A percentile compares a stretch with the other conserved stretches of the same genome.
These are phyloP conservation scores for Lentinula sp. DNA, from an alignment of 768 basidiomycete genomes.

Conservation along the genomic window DNA sequence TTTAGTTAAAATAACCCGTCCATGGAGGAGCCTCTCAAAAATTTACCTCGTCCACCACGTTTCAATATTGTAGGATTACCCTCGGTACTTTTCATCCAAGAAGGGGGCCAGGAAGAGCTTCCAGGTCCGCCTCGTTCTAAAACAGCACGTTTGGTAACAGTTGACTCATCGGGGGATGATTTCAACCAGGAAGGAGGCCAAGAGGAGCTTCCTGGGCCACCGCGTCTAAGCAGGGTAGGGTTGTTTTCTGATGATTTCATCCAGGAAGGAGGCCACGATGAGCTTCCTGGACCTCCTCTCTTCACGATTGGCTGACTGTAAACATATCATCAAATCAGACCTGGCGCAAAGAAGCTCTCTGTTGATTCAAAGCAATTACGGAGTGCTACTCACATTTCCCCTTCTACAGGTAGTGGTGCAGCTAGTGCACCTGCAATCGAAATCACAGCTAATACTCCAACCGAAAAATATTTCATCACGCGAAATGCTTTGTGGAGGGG, in stretches of 20 bases:
- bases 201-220: not conserved
- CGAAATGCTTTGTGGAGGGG: not conserved
- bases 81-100: not conserved
- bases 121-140: not conserved
- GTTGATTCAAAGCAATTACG: not conserved
- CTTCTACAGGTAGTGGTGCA: not conserved
- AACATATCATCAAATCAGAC: not conserved
- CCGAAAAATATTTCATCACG: not conserved
- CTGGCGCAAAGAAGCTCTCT: not conserved
- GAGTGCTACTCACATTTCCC: not conserved
- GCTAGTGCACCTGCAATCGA: not conserved
- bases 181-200: not conserved
- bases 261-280: not conserved
- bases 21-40: not conserved
- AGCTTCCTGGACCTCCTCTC: not conserved
- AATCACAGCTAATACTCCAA: not conserved
- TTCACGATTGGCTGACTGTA: not conserved
- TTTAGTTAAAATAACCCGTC: not conserved
- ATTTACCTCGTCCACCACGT: not conserved
- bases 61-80: not conserved
- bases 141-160: not conserved
- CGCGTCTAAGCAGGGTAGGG: not conserved
- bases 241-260: not conserved
- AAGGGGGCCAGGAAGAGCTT: slow-evolving; percentile 1
- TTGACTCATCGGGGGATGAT: not conserved